Conservation (phyloP, 371 early-diverging fungal species). For the Apophysomyces ossiformis region DNA sequence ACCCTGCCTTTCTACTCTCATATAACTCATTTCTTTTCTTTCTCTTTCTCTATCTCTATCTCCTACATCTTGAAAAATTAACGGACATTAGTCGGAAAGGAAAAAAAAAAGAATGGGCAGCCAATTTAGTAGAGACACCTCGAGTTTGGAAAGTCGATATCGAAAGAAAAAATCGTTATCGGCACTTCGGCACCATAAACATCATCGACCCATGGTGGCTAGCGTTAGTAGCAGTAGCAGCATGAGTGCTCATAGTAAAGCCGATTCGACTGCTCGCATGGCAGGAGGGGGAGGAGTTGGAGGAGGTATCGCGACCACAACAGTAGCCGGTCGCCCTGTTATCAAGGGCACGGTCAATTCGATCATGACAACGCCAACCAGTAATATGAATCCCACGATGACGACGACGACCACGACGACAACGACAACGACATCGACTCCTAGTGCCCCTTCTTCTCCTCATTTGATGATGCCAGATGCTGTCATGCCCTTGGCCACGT, state of each 20-base stretch:
- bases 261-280: too few species aligned
- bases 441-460: slow-evolving; percentile 10
- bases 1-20: too few species aligned
- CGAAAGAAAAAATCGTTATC: slow-evolving; percentile 2
- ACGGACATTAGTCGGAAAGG: background rate
- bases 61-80: too few species aligned
- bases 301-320: too few species aligned
- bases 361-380: background rate
- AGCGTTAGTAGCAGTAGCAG: background rate
- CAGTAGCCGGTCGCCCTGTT: too few species aligned
- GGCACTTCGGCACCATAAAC: background rate
- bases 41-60: too few species aligned
- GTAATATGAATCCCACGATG: too few species aligned
- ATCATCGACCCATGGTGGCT: background rate
- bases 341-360: slow-evolving; percentile 21
- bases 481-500: background rate
- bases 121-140: background rate
- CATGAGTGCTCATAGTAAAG: background rate
- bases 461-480: slow-evolving; percentile 7
- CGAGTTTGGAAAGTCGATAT: background rate
- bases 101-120: slow-evolving; percentile 1
- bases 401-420: too few species aligned
- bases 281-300: too few species aligned
- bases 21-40: too few species aligned
- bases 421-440: too few species aligned